These are phyloP conservation scores for Plantago elongata DNA, from an alignment of 257 asterid genomes.

Conservation along the genomic window DNA sequence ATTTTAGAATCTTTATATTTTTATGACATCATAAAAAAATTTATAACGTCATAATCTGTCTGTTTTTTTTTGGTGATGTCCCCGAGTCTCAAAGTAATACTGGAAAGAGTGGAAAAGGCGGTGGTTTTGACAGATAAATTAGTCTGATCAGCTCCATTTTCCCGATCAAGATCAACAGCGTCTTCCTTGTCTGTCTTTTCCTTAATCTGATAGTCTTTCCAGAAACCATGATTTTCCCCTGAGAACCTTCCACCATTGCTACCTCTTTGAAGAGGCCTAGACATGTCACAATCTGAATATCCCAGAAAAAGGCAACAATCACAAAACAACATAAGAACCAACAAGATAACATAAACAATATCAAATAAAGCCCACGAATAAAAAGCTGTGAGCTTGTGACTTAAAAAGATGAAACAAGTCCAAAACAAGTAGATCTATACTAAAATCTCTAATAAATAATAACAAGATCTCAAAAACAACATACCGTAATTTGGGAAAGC, in stretches of 20 bases:
- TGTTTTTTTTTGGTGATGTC: too few relatives aligned
- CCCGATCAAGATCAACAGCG: conserved; percentile 36
- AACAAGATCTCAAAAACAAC: conserved; percentile 6
- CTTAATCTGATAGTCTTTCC: conserved; percentile 87
- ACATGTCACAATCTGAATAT: conserved; percentile 57
- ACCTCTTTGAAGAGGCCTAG: conserved; percentile 91
- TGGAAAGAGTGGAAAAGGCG: too few relatives aligned
- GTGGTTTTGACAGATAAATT: conserved; percentile 46
- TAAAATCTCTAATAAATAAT: conserved; percentile 20
- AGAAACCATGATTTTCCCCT: conserved; percentile 49
- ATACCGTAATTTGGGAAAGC: neutral
- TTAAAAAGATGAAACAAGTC: conserved; percentile 6
- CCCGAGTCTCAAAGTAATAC: too few relatives aligned
- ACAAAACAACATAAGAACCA: too few relatives aligned
- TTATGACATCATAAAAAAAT: too few relatives aligned
- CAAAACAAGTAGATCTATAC: conserved; percentile 20
- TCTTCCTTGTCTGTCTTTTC: conserved; percentile 80
- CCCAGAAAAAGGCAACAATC: conserved; percentile 18
- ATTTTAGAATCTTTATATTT: too few relatives aligned
- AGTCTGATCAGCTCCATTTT: conserved; percentile 38
- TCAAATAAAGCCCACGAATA: neutral
- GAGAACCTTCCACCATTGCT: conserved; percentile 57
- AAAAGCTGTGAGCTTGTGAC: neutral
- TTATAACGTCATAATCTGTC: too few relatives aligned
- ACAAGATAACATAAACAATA: conserved; percentile 8